A percentile compares a stretch with the other conserved stretches of the same genome.
Conservation (phyloP, 2,329 filamentous ascomycete genomes). For the Paraphoma sp. region DNA sequence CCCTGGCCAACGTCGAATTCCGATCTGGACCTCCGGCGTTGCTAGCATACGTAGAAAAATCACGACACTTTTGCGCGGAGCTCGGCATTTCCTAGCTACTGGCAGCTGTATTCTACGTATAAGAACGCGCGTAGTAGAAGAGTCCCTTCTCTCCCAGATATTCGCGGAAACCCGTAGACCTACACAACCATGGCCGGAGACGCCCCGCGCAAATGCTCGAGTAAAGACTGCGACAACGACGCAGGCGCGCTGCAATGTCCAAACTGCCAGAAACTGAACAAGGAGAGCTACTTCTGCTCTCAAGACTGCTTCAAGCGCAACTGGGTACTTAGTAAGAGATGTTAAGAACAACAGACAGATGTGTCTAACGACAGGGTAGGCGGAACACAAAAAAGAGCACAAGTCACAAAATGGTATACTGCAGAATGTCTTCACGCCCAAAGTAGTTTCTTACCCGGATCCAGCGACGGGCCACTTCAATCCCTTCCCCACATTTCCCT, state of each 20-base stretch:
- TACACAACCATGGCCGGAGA: constrained; percentile 39
- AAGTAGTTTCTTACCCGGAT: constrained; percentile 88
- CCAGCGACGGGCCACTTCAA: constrained; percentile 90
- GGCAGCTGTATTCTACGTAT: constrained; percentile 5
- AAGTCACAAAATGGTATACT: constrained; percentile 80
- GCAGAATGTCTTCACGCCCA: constrained; percentile 76
- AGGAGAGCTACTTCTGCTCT: constrained; percentile 95
- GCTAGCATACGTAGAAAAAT: constrained; percentile 3
- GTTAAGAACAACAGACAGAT: constrained; percentile 10
- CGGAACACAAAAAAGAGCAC: constrained; percentile 81
- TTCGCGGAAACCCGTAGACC: neutral
- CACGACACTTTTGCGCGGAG: constrained; percentile 23
- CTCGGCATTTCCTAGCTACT: constrained; percentile 11
- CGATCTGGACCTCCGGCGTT: constrained; percentile 19
- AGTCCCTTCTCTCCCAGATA: no score
- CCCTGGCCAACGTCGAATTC: constrained; percentile 5
- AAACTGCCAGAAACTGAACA: constrained; percentile 87
- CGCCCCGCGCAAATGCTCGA: constrained; percentile 74
- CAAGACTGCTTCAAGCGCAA: constrained; percentile 99
- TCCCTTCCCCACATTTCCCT: constrained; percentile 87
- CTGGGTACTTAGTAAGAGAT: constrained; percentile 72
- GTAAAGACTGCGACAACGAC: constrained; percentile 84
- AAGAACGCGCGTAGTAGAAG: neutral
- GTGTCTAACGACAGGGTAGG: constrained; percentile 57
- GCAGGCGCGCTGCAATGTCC: constrained; percentile 90